phyloP scores from a whole-genome alignment of 495 filamentous ascomycete genomes.

The Platismatia glauca region DNA sequence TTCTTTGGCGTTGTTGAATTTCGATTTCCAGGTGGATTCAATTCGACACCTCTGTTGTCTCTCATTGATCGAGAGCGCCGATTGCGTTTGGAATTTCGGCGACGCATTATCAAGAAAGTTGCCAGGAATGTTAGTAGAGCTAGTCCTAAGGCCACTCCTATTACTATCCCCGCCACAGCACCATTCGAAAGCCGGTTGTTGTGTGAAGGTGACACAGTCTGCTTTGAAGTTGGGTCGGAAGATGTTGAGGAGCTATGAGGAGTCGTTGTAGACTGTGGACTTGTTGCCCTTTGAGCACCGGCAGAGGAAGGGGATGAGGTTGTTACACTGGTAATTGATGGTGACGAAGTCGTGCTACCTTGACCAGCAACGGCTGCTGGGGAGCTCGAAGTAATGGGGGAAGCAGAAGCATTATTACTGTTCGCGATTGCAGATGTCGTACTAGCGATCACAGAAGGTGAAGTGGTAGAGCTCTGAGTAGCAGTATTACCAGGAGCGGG shows the following conservation, averaged over 20 bases:
- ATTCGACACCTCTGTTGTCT: not conserved
- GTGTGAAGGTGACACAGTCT: too few species aligned
- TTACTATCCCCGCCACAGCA: conserved; percentile 29
- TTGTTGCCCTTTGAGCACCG: not conserved
- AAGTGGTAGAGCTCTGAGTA: not conserved
- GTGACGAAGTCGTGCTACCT: not conserved
- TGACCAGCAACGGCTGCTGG: too few species aligned
- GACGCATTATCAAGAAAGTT: conserved; percentile 26
- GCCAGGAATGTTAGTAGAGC: conserved; percentile 27
- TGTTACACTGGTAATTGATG: not conserved
- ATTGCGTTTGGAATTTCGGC: not conserved
- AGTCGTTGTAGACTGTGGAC: not conserved
- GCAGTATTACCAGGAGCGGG: too few species aligned
- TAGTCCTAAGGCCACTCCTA: conserved; percentile 27
- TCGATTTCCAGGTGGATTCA: not conserved
- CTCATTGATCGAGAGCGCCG: not conserved
- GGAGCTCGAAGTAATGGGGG: not conserved
- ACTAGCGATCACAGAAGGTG: not conserved
- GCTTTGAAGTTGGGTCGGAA: not conserved
- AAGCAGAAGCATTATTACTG: too few species aligned
- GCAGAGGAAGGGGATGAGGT: not conserved
- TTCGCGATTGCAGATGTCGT: not conserved
- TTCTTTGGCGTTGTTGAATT: not conserved
- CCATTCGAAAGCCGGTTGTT: conserved; percentile 17
- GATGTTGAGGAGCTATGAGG: not conserved